A percentile compares a stretch with the other conserved stretches of the same genome.
These are phyloP conservation scores for Fusarium nisikadoi DNA, from an alignment of 2,329 filamentous ascomycete species.

Conservation along the genomic window DNA sequence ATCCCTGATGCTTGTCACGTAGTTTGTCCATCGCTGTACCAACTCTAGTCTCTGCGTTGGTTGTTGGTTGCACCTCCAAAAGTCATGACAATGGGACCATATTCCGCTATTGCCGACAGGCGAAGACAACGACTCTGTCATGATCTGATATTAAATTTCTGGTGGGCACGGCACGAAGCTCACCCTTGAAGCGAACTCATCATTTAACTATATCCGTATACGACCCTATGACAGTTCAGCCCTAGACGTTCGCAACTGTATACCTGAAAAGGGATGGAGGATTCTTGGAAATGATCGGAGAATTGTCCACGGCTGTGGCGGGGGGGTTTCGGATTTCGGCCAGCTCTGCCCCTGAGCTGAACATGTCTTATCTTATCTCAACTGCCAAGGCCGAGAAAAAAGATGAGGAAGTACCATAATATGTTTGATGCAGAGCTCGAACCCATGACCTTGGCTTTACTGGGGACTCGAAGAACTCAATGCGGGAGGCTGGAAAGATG, in stretches of 20 bases:
- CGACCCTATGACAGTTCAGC: not conserved
- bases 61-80: accelerated
- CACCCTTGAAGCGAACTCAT: not conserved
- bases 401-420: too few relatives aligned
- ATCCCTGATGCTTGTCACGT: too few relatives aligned
- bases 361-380: slow-evolving; percentile 5
- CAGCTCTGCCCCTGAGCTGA: not conserved
- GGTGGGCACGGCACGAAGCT: not conserved
- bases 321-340: slow-evolving; percentile 1
- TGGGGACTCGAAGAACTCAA: not conserved
- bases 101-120: not conserved
- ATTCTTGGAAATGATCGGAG: slow-evolving; percentile 9
- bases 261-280: slow-evolving; percentile 13
- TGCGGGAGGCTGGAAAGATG: not conserved
- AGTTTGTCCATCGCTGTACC: accelerated
- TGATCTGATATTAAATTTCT: not conserved
- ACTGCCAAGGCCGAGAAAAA: not conserved
- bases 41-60: not conserved
- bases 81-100: not conserved
- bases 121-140: not conserved
- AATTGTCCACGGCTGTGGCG: not conserved
- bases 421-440: not conserved
- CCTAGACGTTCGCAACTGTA: not conserved
- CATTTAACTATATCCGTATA: not conserved
- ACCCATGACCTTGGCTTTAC: not conserved